Percentiles rank a stretch among this genome's conserved stretches.
Evolutionary conservation across 208 protist species (phyloP).

Genomic region (Polymyxa betae): DNA sequence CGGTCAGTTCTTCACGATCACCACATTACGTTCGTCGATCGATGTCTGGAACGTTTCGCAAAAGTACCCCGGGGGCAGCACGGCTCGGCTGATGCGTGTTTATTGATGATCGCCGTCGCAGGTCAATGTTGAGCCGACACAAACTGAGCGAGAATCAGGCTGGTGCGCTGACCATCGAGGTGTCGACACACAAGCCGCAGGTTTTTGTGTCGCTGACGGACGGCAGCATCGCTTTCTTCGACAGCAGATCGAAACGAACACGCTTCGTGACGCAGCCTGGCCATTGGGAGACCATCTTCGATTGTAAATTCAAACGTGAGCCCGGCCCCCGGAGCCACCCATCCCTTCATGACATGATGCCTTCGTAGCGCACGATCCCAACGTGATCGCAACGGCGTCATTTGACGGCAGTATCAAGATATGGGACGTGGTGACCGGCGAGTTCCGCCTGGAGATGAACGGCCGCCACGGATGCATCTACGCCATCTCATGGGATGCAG

Average conservation of each 20-base stretch:
- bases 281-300: conserved; percentile 83
- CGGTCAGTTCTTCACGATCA: conserved; percentile 17
- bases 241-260: conserved; percentile 68
- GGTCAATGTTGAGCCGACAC: conserved; percentile 50
- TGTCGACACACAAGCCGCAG: conserved; percentile 48
- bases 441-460: conserved; percentile 58
- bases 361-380: conserved; percentile 73
- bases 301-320: conserved; percentile 73
- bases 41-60: conserved; percentile 49
- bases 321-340: neutral
- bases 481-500: conserved; percentile 62
- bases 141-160: conserved; percentile 77
- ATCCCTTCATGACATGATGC: neutral
- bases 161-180: conserved; percentile 56
- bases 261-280: conserved; percentile 71
- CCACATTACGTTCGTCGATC: conserved; percentile 5
- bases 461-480: conserved; percentile 64
- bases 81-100: no score
- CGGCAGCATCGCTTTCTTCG: conserved; percentile 64
- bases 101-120: no score
- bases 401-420: conserved; percentile 79
- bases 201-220: neutral
- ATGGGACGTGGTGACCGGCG: conserved; percentile 65
- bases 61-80: no score
- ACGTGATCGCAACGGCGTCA: conserved; percentile 78